Conservation (phyloP, 441 rosid species). For the Mallotus japonicus region DNA sequence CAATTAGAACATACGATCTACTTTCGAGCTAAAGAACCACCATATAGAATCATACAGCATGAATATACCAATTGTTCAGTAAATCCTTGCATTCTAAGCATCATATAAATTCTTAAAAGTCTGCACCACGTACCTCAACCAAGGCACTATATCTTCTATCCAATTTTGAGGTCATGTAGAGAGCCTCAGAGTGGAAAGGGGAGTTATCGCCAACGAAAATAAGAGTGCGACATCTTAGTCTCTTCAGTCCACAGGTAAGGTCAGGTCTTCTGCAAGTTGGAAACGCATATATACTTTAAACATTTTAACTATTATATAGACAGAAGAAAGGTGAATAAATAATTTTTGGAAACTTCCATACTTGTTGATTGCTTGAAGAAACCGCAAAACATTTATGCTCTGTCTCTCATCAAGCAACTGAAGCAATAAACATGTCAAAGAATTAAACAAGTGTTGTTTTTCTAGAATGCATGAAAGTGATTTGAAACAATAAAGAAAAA, state of each 20-base stretch:
- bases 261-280: slow-evolving; percentile 64
- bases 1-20: background rate
- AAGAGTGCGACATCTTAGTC: slow-evolving; percentile 67
- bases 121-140: slow-evolving; percentile 56
- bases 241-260: slow-evolving; percentile 56
- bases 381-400: slow-evolving; percentile 58
- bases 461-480: background rate
- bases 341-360: slow-evolving; percentile 11
- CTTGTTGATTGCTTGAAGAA: slow-evolving; percentile 79
- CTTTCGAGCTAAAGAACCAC: background rate
- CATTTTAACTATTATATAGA: background rate
- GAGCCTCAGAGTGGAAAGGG: slow-evolving; percentile 71
- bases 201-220: slow-evolving; percentile 86
- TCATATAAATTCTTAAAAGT: background rate
- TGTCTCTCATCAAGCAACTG: slow-evolving; percentile 84
- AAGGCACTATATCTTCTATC: slow-evolving; percentile 79
- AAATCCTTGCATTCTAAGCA: background rate
- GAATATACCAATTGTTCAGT: no score
- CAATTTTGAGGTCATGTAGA: slow-evolving; percentile 71
- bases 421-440: slow-evolving; percentile 21
- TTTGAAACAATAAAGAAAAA: background rate
- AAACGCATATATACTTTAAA: slow-evolving; percentile 8
- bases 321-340: background rate
- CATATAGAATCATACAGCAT: no score
- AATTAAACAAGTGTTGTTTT: slow-evolving; percentile 11